Conservation (phyloP, 225 moss, liverwort and hornwort species). For the Pseudisothecium myosuroides region DNA sequence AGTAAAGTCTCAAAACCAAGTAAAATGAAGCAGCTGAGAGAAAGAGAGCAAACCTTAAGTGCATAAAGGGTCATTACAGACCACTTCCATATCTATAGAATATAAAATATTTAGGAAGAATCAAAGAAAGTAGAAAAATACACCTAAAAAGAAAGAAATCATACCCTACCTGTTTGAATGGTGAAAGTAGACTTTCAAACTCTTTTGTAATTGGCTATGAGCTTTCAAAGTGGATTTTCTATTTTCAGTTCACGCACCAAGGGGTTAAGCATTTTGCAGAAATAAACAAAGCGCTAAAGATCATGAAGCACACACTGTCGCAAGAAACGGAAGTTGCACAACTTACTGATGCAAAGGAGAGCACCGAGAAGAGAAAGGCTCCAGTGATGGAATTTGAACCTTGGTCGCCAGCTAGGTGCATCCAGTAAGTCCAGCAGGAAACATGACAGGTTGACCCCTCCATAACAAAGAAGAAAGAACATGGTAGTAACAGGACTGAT, state of each 20-base stretch:
- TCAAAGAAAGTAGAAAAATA: not conserved
- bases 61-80: not conserved
- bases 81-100: not conserved
- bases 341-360: slow-evolving; percentile 74
- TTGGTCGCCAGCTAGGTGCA: slow-evolving; percentile 97
- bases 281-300: not conserved
- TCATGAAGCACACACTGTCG: not conserved
- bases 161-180: not conserved
- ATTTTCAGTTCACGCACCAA: not conserved
- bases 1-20: not conserved
- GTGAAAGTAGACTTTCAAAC: not conserved
- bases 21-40: not conserved
- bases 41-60: not conserved
- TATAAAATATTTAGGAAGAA: not conserved
- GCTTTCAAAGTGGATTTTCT: not conserved
- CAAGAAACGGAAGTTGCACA: slow-evolving; percentile 1
- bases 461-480: slow-evolving; percentile 92
- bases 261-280: not conserved
- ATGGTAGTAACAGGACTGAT: slow-evolving; percentile 96
- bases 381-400: slow-evolving; percentile 97
- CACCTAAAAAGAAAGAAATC: not conserved
- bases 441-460: slow-evolving; percentile 92
- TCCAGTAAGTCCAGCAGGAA: slow-evolving; percentile 88
- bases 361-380: slow-evolving; percentile 88
- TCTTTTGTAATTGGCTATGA: not conserved